Evolutionary conservation across 306 rosid genomes (phyloP).

Genomic region (Geum urbanum): DNA sequence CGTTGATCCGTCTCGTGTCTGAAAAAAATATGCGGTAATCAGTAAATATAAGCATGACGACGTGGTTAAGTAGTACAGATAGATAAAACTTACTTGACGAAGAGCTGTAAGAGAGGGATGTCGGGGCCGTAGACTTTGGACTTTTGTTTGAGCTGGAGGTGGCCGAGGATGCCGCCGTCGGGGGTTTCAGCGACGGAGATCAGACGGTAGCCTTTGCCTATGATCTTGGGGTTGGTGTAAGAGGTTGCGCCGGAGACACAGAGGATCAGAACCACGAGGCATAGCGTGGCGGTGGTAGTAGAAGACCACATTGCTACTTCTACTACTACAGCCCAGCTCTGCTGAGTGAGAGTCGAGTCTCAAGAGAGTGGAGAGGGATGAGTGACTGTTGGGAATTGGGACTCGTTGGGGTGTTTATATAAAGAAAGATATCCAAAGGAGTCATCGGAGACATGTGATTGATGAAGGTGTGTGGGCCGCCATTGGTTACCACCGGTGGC

Average conservation of each 20-base stretch:
- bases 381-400: constrained; percentile 10
- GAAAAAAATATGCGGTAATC: neutral
- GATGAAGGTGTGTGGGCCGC: constrained; percentile 34
- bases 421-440: neutral
- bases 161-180: constrained; percentile 67
- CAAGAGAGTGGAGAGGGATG: neutral
- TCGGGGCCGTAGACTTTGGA: constrained; percentile 74
- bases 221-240: constrained; percentile 36
- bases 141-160: constrained; percentile 50
- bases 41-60: no score
- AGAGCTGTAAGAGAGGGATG: constrained; percentile 65
- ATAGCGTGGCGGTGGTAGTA: neutral
- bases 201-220: constrained; percentile 79
- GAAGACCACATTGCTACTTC: constrained; percentile 9
- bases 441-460: constrained; percentile 28
- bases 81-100: constrained; percentile 50
- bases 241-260: constrained; percentile 21
- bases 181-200: constrained; percentile 61
- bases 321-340: constrained; percentile 22
- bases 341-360: constrained; percentile 17
- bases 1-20: constrained; percentile 81
- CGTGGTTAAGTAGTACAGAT: no score
- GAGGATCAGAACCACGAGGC: constrained; percentile 31
- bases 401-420: constrained; percentile 24
- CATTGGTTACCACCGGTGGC: constrained; percentile 8